These are phyloP conservation scores for Nannochloris sp. DNA, from an alignment of 139 green algal species.

Conservation along the genomic window DNA sequence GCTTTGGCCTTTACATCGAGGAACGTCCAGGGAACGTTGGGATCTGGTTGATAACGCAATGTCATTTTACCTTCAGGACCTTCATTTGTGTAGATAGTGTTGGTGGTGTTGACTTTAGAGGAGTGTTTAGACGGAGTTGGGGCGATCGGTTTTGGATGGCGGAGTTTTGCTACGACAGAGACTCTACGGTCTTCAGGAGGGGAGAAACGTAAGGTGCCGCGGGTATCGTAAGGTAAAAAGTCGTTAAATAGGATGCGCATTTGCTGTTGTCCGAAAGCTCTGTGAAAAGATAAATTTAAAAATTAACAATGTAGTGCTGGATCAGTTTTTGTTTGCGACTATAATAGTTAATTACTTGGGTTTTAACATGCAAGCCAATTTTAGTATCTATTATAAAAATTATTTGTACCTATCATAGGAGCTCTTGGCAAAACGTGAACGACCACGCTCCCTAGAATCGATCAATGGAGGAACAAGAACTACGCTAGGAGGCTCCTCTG, in stretches of 20 bases:
- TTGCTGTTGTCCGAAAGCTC: conserved; percentile 45
- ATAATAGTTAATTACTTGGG: not conserved
- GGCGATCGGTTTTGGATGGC: not conserved
- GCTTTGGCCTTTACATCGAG: conserved; percentile 47
- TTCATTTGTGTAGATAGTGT: not conserved
- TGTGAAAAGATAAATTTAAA: not conserved
- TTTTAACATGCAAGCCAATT: no score
- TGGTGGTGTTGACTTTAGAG: not conserved
- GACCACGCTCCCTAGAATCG: conserved; percentile 10
- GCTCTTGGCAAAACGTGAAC: conserved; percentile 39
- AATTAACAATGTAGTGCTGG: not conserved
- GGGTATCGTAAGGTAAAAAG: conserved; percentile 23
- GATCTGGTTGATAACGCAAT: conserved; percentile 44
- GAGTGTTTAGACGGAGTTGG: not conserved
- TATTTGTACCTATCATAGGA: conserved; percentile 34
- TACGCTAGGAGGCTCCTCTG: conserved; percentile 9
- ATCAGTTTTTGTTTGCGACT: not conserved
- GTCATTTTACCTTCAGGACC: conserved; percentile 33
- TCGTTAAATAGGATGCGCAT: conserved; percentile 52
- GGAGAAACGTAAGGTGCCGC: conserved; percentile 17
- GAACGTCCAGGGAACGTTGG: conserved; percentile 36
- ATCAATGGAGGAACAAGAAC: conserved; percentile 29
- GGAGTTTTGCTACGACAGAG: conserved; percentile 40
- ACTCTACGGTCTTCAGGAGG: conserved; percentile 41
- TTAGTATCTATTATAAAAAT: no score